Evolutionary conservation across 2,329 filamentous ascomycete species (phyloP).

Genomic region (Pyricularia sp.): DNA sequence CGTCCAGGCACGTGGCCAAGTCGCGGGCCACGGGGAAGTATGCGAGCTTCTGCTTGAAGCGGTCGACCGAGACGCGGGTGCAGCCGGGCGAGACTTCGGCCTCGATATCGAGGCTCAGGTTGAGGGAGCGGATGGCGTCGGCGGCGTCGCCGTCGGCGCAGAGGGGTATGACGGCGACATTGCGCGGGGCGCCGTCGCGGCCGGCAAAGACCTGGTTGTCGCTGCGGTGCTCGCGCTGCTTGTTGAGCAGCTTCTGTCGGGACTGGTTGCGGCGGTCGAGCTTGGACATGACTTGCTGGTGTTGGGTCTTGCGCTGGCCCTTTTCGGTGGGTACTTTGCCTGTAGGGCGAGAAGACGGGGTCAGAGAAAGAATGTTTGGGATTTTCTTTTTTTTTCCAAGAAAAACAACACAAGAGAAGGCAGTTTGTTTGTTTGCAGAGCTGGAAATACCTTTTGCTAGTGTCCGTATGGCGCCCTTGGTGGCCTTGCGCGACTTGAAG

Average conservation of each 20-base stretch:
- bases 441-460: slow-evolving; percentile 56
- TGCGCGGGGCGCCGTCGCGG: slow-evolving; percentile 70
- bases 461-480: slow-evolving; percentile 77
- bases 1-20: slow-evolving; percentile 66
- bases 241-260: slow-evolving; percentile 74
- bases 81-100: slow-evolving; percentile 38
- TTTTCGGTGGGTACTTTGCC: slow-evolving; percentile 68
- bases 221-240: slow-evolving; percentile 70
- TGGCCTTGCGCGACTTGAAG: slow-evolving; percentile 85
- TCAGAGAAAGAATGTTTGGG: neutral
- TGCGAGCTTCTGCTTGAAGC: slow-evolving; percentile 90
- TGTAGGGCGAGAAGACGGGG: slow-evolving; percentile 19
- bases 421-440: neutral
- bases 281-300: slow-evolving; percentile 96
- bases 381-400: neutral
- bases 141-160: slow-evolving; percentile 58
- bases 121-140: slow-evolving; percentile 56
- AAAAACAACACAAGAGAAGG: neutral
- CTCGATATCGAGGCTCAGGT: slow-evolving; percentile 67
- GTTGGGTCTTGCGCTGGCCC: slow-evolving; percentile 60
- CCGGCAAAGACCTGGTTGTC: slow-evolving; percentile 75
- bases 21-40: slow-evolving; percentile 67
- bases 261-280: slow-evolving; percentile 90
- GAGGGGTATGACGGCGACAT: slow-evolving; percentile 79
- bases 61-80: slow-evolving; percentile 59